phyloP scores from a whole-genome alignment of 345 rosid genomes.

The Citropsis articulata region DNA sequence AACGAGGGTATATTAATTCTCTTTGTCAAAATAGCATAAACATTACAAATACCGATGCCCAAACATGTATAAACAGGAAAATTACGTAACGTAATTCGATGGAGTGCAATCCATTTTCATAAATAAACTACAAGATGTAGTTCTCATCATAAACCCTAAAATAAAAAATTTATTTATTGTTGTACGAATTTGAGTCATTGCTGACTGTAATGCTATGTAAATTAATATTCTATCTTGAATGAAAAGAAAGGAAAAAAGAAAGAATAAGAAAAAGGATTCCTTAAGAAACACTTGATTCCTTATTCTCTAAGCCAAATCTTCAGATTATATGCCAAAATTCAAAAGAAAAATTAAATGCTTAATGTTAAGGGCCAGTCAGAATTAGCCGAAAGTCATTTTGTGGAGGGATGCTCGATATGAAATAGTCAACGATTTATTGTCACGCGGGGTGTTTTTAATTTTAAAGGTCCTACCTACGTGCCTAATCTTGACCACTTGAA shows the following conservation, averaged over 20 bases:
- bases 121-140: neutral
- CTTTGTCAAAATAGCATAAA: neutral
- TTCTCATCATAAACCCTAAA: neutral
- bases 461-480: neutral
- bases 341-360: neutral
- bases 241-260: neutral
- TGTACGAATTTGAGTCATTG: conserved; percentile 16
- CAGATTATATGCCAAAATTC: neutral
- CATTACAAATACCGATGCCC: no score
- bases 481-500: conserved; percentile 4
- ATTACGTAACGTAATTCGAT: no score
- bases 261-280: neutral
- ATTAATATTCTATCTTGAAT: neutral
- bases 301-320: neutral
- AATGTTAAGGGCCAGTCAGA: neutral
- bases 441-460: neutral
- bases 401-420: neutral
- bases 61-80: no score
- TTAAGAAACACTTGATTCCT: conserved; percentile 31
- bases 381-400: conserved; percentile 7
- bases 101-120: neutral
- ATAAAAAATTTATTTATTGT: no score
- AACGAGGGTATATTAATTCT: neutral
- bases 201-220: conserved; percentile 24
- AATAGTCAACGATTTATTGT: conserved; percentile 17